Evolutionary conservation across 306 rosid species (phyloP), one percentile per base, ranked within the genome.

Genomic region (Gleditsia sinensis): DNA sequence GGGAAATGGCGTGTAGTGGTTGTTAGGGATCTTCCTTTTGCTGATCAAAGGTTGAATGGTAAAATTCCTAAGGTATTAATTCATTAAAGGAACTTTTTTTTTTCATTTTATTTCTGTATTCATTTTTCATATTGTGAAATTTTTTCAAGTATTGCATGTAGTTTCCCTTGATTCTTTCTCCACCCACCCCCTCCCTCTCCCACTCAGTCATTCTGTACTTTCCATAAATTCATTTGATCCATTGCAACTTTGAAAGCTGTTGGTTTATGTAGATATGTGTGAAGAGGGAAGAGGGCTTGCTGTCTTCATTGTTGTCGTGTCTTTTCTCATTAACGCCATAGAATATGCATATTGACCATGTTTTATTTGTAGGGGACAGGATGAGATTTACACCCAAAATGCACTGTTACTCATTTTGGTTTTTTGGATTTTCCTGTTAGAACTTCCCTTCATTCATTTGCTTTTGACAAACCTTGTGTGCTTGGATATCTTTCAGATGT

Each of bases 21-120:
- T 11, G 92, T 91, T 64, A 87, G 39, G 83, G 91, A 86, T 85
- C 96, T 91, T 83, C 97, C 97, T 71, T 91, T 93, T 67, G 51
- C 83, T 2, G 97, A 93, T 79, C 97, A 91, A 76, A 89, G 98
- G 81, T 80, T 93, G 79, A 91, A 93, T 85, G 97, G 98, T 50
- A 91, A 93, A 88, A 89, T 91, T 61, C 98, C 97, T 25, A 89
- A 93, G 96, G 93, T 88, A 79, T 37, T 48, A 51, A 28, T 67
- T 48, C 53, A 69, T 21, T 63, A n/a, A 43, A 34, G 19, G 39
- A 9, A n/a, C 48, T 28, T 4, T 6, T 6, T 2, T 9, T 25
- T 39, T 54, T 40, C 1, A 10, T 57, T n/a, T 30, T 71, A 73
- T 24, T 33, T 17, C 40, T 45, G 3, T 63, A 4, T 33, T 37